Evolutionary conservation across 2,329 filamentous ascomycete genomes (phyloP), one percentile per base, ranked within the genome.

Genomic region (Aspergillus versicolor): DNA sequence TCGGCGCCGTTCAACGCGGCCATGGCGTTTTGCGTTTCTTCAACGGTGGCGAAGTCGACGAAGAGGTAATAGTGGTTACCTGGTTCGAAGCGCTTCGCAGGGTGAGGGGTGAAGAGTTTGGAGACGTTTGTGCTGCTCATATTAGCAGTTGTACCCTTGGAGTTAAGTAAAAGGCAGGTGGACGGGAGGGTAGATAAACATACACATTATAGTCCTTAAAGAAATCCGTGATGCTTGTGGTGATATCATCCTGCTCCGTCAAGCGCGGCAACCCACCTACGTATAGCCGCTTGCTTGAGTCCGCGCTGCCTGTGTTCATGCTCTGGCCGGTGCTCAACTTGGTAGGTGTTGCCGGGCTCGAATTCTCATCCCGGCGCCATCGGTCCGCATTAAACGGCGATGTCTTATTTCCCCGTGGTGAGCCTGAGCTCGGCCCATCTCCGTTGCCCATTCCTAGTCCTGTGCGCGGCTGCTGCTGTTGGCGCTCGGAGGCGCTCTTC

Each of bases 41-140:
- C 79, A 0, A 73, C 67, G 5, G 78, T 82, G 47, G 74, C 75
- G 55, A 88, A 81, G 64, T 88, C 85, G n/a, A 88, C 83, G 58
- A 88, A 88, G 63, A 84, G 84, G 70, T 85, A 88, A 71, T 88
- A 82, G 65, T 85, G 79, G 61, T 84, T 81, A 30, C 83, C 84
- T 0, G 78, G 74, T 41, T 77, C 75, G n/a, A 75, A 70, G 24
- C 74, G 76, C 57, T 79, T 87, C 65, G 72, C 84, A 65, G 75
- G 84, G 67, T 78, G 85, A 60, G 80, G 84, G 46, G 80, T 87
- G 77, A 83, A 88, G 44, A 81, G 66, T 66, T 81, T 82, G 67
- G 75, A 80, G 56, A 82, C 73, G 51, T 75, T 76, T 63, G 77
- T 72, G 59, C 75, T 77, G 50, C 51, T 30, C 15, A 38, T 4